These are phyloP conservation scores for Neurospora tetraspora DNA, from an alignment of 495 filamentous ascomycete genomes.

Conservation along the genomic window DNA sequence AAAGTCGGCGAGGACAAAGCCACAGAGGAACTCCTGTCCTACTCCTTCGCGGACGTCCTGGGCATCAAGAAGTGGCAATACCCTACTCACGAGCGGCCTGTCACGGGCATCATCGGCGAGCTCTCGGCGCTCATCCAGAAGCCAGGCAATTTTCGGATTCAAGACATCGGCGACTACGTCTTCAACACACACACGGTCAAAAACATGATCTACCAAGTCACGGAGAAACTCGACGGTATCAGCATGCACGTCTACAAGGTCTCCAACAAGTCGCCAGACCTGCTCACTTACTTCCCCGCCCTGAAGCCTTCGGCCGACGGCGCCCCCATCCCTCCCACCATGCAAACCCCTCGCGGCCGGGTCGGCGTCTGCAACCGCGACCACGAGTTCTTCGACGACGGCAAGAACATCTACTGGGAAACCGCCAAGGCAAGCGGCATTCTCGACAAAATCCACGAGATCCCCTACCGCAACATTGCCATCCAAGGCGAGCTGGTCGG, in stretches of 20 bases:
- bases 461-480: slow-evolving; percentile 8
- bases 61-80: slow-evolving; percentile 15
- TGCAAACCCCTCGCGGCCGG: neutral
- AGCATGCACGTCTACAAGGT: slow-evolving; percentile 16
- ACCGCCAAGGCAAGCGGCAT: slow-evolving; percentile 3
- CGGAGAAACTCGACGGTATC: slow-evolving; percentile 19
- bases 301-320: neutral
- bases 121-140: neutral
- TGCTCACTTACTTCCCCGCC: neutral
- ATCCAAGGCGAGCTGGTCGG: slow-evolving; percentile 14
- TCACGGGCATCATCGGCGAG: neutral
- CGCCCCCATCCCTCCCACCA: neutral
- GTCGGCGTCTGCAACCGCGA: neutral
- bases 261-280: neutral
- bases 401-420: slow-evolving; percentile 5
- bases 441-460: neutral
- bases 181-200: slow-evolving; percentile 1
- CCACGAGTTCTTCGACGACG: neutral
- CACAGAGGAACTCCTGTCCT: neutral
- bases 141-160: neutral
- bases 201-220: slow-evolving; percentile 10
- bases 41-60: slow-evolving; percentile 5
- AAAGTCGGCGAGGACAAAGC: neutral
- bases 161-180: neutral
- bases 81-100: slow-evolving; percentile 5